phyloP scores from a whole-genome alignment of 495 filamentous ascomycete species.

The Penicillium daleae region DNA sequence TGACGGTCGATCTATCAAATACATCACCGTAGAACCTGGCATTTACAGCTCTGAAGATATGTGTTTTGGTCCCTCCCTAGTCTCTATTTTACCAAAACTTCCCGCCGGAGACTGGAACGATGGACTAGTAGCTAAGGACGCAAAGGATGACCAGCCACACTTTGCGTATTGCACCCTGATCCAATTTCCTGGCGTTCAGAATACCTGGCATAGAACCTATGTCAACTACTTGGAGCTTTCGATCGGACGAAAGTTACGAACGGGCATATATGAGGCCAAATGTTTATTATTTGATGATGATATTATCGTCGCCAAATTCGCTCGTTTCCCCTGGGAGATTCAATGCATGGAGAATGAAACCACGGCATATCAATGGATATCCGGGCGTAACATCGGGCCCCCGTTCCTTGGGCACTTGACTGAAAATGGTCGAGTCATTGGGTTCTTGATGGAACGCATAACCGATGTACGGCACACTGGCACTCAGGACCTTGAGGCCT shows the following conservation, averaged over 20 bases:
- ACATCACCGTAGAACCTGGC: background rate
- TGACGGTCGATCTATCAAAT: no score
- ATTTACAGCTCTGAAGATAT: background rate
- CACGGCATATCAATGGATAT: background rate
- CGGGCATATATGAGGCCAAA: background rate
- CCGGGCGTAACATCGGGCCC: background rate
- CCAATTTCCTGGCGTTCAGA: background rate
- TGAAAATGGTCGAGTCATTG: background rate
- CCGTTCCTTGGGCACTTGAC: background rate
- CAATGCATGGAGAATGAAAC: background rate
- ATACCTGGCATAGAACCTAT: background rate
- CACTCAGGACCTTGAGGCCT: background rate
- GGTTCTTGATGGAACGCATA: background rate
- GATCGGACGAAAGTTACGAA: background rate
- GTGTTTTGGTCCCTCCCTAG: background rate
- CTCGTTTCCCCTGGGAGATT: background rate
- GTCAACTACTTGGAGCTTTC: background rate
- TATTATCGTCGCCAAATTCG: background rate
- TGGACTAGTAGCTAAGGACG: background rate
- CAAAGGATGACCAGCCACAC: background rate
- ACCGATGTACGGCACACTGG: background rate
- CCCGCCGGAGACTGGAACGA: background rate
- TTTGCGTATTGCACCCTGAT: background rate
- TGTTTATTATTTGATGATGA: background rate
- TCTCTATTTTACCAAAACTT: background rate